Evolutionary conservation across 306 rosid species (phyloP).

Genomic region (Cicer judaicum): DNA sequence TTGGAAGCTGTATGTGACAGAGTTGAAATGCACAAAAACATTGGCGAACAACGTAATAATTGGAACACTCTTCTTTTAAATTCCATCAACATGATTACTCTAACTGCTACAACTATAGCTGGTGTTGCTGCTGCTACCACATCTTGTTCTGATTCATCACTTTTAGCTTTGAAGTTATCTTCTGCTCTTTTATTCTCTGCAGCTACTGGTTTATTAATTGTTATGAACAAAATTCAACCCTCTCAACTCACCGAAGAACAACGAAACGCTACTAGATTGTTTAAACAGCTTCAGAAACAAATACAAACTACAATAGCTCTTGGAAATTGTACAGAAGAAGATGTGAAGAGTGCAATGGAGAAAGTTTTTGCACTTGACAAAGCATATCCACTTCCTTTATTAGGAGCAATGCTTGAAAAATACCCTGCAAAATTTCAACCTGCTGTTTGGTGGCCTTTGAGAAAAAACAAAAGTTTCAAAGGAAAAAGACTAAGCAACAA

Average conservation of each 20-base stretch:
- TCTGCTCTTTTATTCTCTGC: slow-evolving; percentile 43
- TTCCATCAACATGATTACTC: slow-evolving; percentile 43
- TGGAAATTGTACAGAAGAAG: slow-evolving; percentile 8
- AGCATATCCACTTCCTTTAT: slow-evolving; percentile 45
- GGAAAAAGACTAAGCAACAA: slow-evolving; percentile 7
- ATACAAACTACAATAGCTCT: slow-evolving; percentile 30
- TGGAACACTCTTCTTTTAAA: slow-evolving; percentile 48
- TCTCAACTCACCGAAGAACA: slow-evolving; percentile 44
- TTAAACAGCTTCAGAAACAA: slow-evolving; percentile 2
- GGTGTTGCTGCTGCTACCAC: slow-evolving; percentile 39
- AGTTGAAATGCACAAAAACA: slow-evolving; percentile 41
- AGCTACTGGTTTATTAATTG: slow-evolving; percentile 2
- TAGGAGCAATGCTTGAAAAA: slow-evolving; percentile 45
- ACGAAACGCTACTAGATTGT: slow-evolving; percentile 42
- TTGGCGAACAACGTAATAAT: slow-evolving; percentile 37
- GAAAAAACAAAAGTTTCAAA: slow-evolving; percentile 1
- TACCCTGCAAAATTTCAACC: slow-evolving; percentile 41
- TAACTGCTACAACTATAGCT: slow-evolving; percentile 34
- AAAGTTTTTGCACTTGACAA: slow-evolving; percentile 46
- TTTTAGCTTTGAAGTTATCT: slow-evolving; percentile 43
- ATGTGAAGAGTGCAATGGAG: slow-evolving; percentile 31
- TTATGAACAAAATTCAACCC: slow-evolving; percentile 48
- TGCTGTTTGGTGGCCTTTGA: slow-evolving; percentile 43
- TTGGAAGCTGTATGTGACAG: slow-evolving; percentile 42
- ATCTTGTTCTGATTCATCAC: neutral